These are phyloP conservation scores for Umbelopsis sp. DNA, from an alignment of 192 early-diverging fungal species.

Conservation along the genomic window DNA sequence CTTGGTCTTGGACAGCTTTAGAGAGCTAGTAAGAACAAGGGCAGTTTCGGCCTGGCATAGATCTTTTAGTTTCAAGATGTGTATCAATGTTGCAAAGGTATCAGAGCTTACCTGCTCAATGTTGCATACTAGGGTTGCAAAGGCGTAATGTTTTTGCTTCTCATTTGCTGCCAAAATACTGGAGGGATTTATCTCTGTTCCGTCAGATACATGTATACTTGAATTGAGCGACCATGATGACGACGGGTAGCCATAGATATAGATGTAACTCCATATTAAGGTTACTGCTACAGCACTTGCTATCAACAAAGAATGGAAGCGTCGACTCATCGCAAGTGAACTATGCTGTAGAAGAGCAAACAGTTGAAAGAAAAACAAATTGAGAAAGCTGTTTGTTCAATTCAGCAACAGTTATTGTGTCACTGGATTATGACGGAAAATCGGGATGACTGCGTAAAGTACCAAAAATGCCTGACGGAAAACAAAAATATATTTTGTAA, in stretches of 20 bases:
- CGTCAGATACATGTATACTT: neutral
- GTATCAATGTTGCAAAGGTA: neutral
- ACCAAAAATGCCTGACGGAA: too few relatives aligned
- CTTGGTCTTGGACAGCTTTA: neutral
- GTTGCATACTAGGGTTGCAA: neutral
- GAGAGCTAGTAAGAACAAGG: conserved; percentile 1
- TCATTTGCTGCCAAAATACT: neutral
- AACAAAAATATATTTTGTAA: too few relatives aligned
- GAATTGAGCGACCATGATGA: neutral
- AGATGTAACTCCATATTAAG: neutral
- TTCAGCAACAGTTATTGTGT: too few relatives aligned
- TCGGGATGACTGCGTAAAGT: too few relatives aligned
- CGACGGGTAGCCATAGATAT: neutral
- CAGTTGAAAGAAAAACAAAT: neutral
- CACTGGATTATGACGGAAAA: too few relatives aligned
- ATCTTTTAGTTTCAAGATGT: neutral
- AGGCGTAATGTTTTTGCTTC: neutral
- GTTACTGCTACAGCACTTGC: neutral
- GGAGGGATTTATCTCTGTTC: neutral
- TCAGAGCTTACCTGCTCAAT: neutral
- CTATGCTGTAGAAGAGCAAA: neutral
- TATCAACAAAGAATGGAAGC: neutral
- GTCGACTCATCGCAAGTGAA: neutral
- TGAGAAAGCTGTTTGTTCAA: neutral
- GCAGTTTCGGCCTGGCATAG: neutral